Percentiles rank a stretch among this genome's conserved stretches.
Evolutionary conservation across 305 asterid species (phyloP).

Genomic region (Striga hermonthica): DNA sequence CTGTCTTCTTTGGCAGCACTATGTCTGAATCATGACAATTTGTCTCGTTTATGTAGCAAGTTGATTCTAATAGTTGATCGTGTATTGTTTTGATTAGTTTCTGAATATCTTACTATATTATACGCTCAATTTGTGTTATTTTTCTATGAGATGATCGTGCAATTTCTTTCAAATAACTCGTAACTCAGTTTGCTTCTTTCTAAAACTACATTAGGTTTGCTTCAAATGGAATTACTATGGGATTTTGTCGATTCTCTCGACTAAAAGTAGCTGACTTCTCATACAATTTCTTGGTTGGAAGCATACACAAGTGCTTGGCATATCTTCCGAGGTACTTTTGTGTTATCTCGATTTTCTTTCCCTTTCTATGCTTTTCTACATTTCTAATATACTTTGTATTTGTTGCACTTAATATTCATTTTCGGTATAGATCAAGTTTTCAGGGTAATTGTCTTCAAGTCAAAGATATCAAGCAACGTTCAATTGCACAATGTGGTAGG

Average conservation of each 20-base stretch:
- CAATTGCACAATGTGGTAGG: constrained; percentile 74
- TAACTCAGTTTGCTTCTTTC: constrained; percentile 22
- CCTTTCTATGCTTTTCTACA: constrained; percentile 8
- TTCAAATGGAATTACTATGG: constrained; percentile 45
- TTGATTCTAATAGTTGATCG: too few relatives aligned
- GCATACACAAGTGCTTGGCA: constrained; percentile 82
- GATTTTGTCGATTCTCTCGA: constrained; percentile 68
- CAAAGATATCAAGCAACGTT: constrained; percentile 65
- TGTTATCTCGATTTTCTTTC: constrained; percentile 14
- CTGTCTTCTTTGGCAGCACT: too few relatives aligned
- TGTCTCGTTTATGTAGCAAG: too few relatives aligned
- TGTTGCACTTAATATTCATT: constrained; percentile 18
- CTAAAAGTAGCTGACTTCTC: constrained; percentile 86
- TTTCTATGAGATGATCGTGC: background rate
- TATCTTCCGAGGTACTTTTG: constrained; percentile 69
- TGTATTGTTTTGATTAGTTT: too few relatives aligned
- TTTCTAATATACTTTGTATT: background rate
- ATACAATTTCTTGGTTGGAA: constrained; percentile 75
- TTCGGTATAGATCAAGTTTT: constrained; percentile 58
- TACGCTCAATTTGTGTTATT: background rate
- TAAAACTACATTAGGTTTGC: constrained; percentile 47
- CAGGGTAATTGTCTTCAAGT: constrained; percentile 88
- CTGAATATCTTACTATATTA: too few relatives aligned
- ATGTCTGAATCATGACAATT: too few relatives aligned
- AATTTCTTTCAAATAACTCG: constrained; percentile 3